phyloP scores from a whole-genome alignment of 2,329 filamentous ascomycete species.

The Sphaerulina vaccinii region DNA sequence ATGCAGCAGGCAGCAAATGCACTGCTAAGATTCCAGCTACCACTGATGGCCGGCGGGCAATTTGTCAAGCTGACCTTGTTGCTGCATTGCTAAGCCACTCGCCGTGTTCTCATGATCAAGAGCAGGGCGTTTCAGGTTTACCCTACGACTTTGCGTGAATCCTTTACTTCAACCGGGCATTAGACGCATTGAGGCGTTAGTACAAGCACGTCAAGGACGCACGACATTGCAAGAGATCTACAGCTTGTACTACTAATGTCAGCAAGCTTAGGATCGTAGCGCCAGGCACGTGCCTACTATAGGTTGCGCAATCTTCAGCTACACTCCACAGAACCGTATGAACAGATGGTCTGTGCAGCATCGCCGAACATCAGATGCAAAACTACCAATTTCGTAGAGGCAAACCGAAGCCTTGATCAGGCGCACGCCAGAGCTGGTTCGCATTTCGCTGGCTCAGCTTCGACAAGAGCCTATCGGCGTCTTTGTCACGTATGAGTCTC shows the following conservation, averaged over 20 bases:
- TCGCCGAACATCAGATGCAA: neutral
- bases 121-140: conserved; percentile 11
- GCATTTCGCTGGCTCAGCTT: neutral
- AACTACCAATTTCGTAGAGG: neutral
- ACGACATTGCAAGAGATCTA: conserved; percentile 23
- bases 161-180: conserved; percentile 12
- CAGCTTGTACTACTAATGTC: conserved; percentile 10
- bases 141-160: conserved; percentile 1
- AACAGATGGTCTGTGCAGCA: conserved; percentile 33
- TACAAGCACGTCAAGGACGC: conserved; percentile 9
- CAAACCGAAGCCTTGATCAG: neutral
- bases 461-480: neutral
- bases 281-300: conserved; percentile 27
- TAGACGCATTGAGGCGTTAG: conserved; percentile 14
- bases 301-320: conserved; percentile 22
- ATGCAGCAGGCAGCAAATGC: conserved; percentile 7
- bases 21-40: neutral
- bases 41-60: neutral
- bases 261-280: conserved; percentile 1
- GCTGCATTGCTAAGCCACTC: conserved; percentile 10
- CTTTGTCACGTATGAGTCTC: neutral
- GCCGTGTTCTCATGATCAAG: conserved; percentile 16
- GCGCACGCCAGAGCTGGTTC: neutral
- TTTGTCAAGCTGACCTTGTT: conserved; percentile 22
- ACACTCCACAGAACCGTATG: conserved; percentile 12